Evolutionary conservation across 2,329 filamentous ascomycete species (phyloP).

Genomic region (Pseudogymnoascus sp.): DNA sequence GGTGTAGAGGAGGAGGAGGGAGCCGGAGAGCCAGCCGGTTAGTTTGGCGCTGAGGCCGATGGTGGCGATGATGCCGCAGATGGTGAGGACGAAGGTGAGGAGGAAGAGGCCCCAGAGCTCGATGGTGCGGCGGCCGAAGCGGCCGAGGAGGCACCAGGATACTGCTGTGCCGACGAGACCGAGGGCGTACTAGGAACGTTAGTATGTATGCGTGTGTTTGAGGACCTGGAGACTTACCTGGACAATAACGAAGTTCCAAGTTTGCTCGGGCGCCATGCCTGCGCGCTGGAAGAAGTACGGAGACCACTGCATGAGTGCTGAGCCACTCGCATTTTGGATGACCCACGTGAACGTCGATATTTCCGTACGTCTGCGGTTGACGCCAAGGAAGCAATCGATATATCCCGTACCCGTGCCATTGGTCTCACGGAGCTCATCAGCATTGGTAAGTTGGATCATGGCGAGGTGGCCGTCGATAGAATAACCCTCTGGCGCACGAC

Average conservation of each 20-base stretch:
- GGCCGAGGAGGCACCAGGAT: conserved; percentile 38
- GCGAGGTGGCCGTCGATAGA: conserved; percentile 41
- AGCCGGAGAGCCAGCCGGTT: conserved; percentile 33
- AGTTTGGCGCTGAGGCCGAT: conserved; percentile 31
- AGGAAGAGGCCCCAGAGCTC: conserved; percentile 52
- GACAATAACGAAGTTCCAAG: conserved; percentile 45
- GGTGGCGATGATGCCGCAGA: conserved; percentile 58
- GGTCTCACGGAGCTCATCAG: conserved; percentile 42
- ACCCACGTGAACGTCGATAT: conserved; percentile 48
- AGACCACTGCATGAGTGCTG: conserved; percentile 52
- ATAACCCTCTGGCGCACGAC: conserved; percentile 38
- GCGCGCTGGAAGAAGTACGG: conserved; percentile 50
- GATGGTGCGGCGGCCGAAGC: conserved; percentile 39
- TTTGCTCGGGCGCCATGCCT: conserved; percentile 36
- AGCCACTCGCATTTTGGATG: conserved; percentile 51
- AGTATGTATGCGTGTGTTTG: background rate
- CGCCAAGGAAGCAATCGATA: conserved; percentile 37
- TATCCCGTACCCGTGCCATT: conserved; percentile 34
- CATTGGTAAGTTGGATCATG: conserved; percentile 45
- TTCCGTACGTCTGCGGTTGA: conserved; percentile 39
- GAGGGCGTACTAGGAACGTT: conserved; percentile 18
- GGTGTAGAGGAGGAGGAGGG: conserved; percentile 30
- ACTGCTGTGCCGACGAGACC: conserved; percentile 41
- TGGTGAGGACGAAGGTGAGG: conserved; percentile 64
- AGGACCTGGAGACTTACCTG: conserved; percentile 9